These are phyloP conservation scores for Tricharina praecox DNA, from an alignment of 495 filamentous ascomycete genomes.

Conservation along the genomic window DNA sequence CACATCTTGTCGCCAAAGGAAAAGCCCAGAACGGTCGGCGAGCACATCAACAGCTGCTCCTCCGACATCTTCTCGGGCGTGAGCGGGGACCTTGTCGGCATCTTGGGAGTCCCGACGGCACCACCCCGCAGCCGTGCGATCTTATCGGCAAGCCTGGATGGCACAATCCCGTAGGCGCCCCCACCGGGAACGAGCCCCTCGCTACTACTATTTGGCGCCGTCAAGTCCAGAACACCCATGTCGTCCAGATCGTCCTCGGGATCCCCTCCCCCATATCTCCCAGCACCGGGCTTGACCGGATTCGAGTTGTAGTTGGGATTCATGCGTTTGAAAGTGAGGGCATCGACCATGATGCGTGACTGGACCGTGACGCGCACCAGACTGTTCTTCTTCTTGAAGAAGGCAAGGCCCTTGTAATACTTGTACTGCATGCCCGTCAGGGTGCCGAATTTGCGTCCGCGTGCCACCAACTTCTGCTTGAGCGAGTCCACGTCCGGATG, in stretches of 20 bases:
- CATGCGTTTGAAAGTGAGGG: slow-evolving; percentile 67
- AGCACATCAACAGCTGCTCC: slow-evolving; percentile 31
- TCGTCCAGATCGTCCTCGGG: slow-evolving; percentile 17
- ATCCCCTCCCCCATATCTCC: not conserved
- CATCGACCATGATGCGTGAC: slow-evolving; percentile 82
- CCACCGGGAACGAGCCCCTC: slow-evolving; percentile 5
- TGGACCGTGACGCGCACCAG: slow-evolving; percentile 78
- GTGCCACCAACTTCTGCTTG: slow-evolving; percentile 51
- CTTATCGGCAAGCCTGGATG: slow-evolving; percentile 1
- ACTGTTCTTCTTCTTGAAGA: slow-evolving; percentile 64
- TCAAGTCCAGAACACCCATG: no score
- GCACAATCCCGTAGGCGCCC: slow-evolving; percentile 11
- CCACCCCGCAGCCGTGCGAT: not conserved
- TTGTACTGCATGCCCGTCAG: slow-evolving; percentile 77
- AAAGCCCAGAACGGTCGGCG: slow-evolving; percentile 31
- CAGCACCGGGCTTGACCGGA: slow-evolving; percentile 13
- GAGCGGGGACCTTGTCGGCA: slow-evolving; percentile 6
- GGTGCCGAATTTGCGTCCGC: slow-evolving; percentile 68
- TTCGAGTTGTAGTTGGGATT: slow-evolving; percentile 81
- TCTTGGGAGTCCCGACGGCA: not conserved
- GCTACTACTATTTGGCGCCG: no score
- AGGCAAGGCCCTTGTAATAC: slow-evolving; percentile 68
- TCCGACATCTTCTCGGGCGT: slow-evolving; percentile 25
- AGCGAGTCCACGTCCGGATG: slow-evolving; percentile 58
- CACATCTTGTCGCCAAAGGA: slow-evolving; percentile 33